Evolutionary conservation across 345 rosid genomes (phyloP).

Genomic region (Eucalyptus cloeziana): DNA sequence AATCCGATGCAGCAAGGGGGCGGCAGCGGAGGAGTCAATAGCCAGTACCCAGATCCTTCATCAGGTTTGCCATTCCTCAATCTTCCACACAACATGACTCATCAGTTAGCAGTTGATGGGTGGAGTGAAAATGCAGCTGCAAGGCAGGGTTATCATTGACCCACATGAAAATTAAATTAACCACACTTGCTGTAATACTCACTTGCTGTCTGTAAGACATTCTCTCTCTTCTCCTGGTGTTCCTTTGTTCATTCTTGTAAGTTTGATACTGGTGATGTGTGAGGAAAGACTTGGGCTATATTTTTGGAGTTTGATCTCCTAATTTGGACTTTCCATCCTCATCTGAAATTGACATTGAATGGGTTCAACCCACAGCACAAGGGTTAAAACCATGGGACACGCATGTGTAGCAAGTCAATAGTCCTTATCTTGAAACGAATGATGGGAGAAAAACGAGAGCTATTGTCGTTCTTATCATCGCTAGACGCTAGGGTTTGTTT

Average conservation of each 20-base stretch:
- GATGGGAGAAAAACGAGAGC: neutral
- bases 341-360: neutral
- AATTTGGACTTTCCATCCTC: neutral
- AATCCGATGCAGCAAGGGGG: neutral
- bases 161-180: neutral
- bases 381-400: neutral
- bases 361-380: neutral
- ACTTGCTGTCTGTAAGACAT: neutral
- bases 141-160: neutral
- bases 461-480: neutral
- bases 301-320: neutral
- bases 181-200: neutral
- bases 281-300: neutral
- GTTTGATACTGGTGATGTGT: neutral
- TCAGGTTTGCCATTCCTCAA: slow-evolving; percentile 18
- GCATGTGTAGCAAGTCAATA: neutral
- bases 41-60: slow-evolving; percentile 8
- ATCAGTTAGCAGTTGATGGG: neutral
- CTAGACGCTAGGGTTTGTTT: neutral
- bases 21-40: neutral
- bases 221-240: neutral
- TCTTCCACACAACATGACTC: slow-evolving; percentile 17
- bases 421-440: neutral
- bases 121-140: neutral
- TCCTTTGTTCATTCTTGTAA: neutral